Conservation (phyloP, 805 yeast genomes). For the Suhomyces faveliae region DNA sequence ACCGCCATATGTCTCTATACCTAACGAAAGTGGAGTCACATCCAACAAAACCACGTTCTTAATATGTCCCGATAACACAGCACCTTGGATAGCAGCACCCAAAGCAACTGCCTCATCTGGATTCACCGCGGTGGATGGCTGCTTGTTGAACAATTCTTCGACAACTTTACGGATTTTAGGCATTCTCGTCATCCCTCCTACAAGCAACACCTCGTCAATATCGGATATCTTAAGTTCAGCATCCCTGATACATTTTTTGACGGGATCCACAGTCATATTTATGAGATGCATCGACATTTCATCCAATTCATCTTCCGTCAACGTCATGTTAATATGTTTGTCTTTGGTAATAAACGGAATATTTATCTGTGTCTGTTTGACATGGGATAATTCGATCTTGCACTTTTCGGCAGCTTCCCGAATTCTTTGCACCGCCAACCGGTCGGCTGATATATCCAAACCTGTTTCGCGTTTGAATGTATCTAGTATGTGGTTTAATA, state of each 20-base stretch:
- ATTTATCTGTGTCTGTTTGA: conserved; percentile 57
- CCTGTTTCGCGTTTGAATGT: conserved; percentile 55
- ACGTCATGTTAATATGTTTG: conserved; percentile 55
- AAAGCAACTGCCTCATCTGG: conserved; percentile 55
- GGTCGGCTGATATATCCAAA: conserved; percentile 49
- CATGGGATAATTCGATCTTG: conserved; percentile 73
- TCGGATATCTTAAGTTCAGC: conserved; percentile 65
- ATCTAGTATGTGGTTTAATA: conserved; percentile 56
- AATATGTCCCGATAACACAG: conserved; percentile 26
- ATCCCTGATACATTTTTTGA: conserved; percentile 70
- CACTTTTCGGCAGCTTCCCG: conserved; percentile 78
- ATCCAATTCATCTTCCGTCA: conserved; percentile 71
- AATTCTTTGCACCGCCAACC: conserved; percentile 67
- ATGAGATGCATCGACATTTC: conserved; percentile 63
- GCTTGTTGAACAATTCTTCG: conserved; percentile 54
- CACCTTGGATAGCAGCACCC: conserved; percentile 33
- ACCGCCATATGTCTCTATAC: conserved; percentile 85
- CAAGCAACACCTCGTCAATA: conserved; percentile 71
- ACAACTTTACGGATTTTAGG: conserved; percentile 71
- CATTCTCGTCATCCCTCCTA: conserved; percentile 92
- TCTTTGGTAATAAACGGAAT: conserved; percentile 67
- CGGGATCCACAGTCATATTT: conserved; percentile 68
- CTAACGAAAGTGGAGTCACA: conserved; percentile 37
- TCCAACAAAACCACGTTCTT: conserved; percentile 27
- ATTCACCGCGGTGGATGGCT: conserved; percentile 71